Evolutionary conservation across 2,329 filamentous ascomycete species (phyloP).

Genomic region (Nothopassalora personata): DNA sequence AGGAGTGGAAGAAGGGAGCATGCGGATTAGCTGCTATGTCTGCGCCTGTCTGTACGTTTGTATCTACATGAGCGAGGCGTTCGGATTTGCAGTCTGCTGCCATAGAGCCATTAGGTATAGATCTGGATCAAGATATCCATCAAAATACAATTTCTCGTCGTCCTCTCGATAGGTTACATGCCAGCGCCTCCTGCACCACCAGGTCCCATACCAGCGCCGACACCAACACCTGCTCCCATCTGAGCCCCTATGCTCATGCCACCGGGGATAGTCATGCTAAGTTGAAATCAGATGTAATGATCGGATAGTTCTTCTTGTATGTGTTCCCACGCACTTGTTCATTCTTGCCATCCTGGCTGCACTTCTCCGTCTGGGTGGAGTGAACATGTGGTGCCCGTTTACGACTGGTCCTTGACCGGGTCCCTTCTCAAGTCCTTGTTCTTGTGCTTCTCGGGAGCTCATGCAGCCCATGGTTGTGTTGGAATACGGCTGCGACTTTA

Average conservation of each 20-base stretch:
- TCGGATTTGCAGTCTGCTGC: neutral
- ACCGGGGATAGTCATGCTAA: neutral
- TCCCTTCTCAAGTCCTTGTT: neutral
- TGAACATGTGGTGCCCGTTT: constrained; percentile 4
- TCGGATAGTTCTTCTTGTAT: neutral
- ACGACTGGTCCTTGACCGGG: constrained; percentile 2
- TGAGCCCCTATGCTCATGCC: constrained; percentile 3
- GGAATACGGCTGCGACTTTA: too few relatives aligned
- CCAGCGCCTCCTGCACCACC: neutral
- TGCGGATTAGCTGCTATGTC: neutral
- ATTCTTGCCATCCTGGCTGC: neutral
- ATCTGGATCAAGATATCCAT: neutral
- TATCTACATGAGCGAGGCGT: neutral
- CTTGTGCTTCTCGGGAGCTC: neutral
- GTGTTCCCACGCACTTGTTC: neutral
- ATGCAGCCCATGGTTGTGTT: neutral
- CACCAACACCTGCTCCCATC: neutral
- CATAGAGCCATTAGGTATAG: neutral
- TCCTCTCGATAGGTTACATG: neutral
- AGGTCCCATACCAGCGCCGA: neutral
- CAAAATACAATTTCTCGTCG: neutral
- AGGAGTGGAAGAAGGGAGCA: constrained; percentile 8
- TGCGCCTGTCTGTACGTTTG: neutral
- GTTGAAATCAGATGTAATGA: neutral
- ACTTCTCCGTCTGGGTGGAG: neutral